These are phyloP conservation scores for Amphirosellinia nigrospora DNA, from an alignment of 495 filamentous ascomycete species.

Conservation along the genomic window DNA sequence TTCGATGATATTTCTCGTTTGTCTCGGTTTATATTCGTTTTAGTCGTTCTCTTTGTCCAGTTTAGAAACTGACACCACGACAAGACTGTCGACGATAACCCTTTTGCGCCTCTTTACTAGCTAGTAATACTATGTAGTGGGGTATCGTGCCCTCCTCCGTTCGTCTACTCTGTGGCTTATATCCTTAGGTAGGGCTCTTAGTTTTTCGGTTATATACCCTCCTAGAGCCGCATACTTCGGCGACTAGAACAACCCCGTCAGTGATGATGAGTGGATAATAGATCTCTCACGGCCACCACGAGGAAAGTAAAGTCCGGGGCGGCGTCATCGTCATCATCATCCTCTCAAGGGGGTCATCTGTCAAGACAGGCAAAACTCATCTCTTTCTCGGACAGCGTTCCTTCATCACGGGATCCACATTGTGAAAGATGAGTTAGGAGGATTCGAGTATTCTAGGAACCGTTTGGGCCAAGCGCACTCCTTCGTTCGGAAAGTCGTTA, in stretches of 20 bases:
- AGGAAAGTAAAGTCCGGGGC: not conserved
- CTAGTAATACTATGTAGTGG: too few species aligned
- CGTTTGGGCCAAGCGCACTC: conserved; percentile 1
- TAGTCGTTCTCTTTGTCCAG: not conserved
- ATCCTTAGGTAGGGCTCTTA: not conserved
- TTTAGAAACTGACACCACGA: too few species aligned
- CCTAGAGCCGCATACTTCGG: not conserved
- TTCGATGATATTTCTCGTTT: conserved; percentile 22
- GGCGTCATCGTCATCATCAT: not conserved
- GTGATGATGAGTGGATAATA: not conserved
- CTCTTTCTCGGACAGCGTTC: not conserved
- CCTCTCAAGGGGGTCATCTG: conserved; percentile 8
- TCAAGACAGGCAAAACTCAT: not conserved
- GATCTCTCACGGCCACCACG: not conserved
- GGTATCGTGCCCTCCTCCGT: too few species aligned
- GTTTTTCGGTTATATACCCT: not conserved
- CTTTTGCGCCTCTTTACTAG: not conserved
- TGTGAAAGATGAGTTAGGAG: not conserved
- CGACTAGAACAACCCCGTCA: conserved; percentile 18
- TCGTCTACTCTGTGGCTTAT: not conserved
- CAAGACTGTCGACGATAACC: not conserved
- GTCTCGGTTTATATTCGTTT: conserved; percentile 10
- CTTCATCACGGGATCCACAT: conserved; percentile 19
- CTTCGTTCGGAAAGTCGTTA: not conserved
- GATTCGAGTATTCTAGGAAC: not conserved